Conservation (phyloP, 148 eudicot species). For the Silene conica region DNA sequence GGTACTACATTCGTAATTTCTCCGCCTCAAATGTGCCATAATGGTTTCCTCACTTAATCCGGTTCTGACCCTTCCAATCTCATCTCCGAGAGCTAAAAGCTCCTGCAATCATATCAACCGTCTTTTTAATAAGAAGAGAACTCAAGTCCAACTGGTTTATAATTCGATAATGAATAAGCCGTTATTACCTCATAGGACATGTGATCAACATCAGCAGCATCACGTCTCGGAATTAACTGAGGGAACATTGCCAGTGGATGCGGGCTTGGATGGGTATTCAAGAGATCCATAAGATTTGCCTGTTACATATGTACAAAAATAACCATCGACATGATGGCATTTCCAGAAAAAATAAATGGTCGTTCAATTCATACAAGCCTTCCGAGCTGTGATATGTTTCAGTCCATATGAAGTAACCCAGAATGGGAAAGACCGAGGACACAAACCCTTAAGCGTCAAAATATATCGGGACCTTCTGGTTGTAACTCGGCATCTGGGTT, state of each 20-base stretch:
- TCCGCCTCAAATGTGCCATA: neutral
- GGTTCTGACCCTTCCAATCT: neutral
- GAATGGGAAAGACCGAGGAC: too few relatives aligned
- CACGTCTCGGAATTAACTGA: neutral
- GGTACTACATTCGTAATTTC: neutral
- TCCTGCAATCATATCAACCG: neutral
- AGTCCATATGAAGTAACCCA: too few relatives aligned
- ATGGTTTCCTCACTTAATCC: constrained; percentile 3
- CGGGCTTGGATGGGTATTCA: too few relatives aligned
- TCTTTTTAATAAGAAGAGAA: neutral
- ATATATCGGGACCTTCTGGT: too few relatives aligned
- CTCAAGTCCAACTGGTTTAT: neutral
- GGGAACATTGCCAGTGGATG: neutral
- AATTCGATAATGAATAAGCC: neutral
- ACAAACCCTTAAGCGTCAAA: too few relatives aligned
- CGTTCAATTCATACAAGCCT: too few relatives aligned
- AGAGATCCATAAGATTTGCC: too few relatives aligned
- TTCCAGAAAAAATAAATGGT: too few relatives aligned
- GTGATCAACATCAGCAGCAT: neutral
- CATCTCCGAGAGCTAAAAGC: neutral
- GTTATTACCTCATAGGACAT: neutral
- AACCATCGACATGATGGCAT: too few relatives aligned
- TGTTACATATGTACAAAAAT: too few relatives aligned
- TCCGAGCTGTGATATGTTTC: too few relatives aligned
- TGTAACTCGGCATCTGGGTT: too few relatives aligned